Conservation (phyloP, 2,329 filamentous ascomycete genomes). For the Fusarium gaditjirri region DNA sequence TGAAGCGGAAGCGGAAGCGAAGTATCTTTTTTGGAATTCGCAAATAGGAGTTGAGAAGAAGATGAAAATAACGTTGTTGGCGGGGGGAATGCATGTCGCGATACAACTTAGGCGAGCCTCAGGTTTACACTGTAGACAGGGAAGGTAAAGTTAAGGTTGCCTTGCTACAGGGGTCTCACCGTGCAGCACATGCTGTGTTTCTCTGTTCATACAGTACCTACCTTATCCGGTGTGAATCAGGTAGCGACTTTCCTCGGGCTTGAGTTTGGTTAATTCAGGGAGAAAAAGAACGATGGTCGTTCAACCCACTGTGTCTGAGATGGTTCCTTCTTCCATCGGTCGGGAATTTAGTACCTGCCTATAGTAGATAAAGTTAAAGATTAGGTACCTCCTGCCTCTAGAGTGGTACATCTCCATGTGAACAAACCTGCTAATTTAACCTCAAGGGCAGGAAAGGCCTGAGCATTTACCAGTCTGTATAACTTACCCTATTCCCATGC, state of each 20-base stretch:
- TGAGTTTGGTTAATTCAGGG: neutral
- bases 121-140: conserved; percentile 24
- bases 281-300: neutral
- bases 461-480: neutral
- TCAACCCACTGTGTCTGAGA: neutral
- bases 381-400: conserved; percentile 18
- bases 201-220: neutral
- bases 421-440: neutral
- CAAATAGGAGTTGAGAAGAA: conserved; percentile 33
- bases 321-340: neutral
- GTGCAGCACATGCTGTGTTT: neutral
- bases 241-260: neutral
- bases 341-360: neutral
- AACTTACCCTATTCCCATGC: neutral
- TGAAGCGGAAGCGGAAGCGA: conserved; percentile 12
- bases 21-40: conserved; percentile 11
- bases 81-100: conserved; percentile 25
- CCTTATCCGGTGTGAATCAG: neutral
- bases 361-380: conserved; percentile 26
- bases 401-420: neutral
- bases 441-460: neutral
- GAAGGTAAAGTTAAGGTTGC: conserved; percentile 30
- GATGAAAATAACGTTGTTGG: conserved; percentile 22
- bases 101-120: conserved; percentile 37
- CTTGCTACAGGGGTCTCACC: conserved; percentile 26